Base-by-base conservation (phyloP, 176 grass and related monocot genomes). In the Panicum miliaceum region DNA sequence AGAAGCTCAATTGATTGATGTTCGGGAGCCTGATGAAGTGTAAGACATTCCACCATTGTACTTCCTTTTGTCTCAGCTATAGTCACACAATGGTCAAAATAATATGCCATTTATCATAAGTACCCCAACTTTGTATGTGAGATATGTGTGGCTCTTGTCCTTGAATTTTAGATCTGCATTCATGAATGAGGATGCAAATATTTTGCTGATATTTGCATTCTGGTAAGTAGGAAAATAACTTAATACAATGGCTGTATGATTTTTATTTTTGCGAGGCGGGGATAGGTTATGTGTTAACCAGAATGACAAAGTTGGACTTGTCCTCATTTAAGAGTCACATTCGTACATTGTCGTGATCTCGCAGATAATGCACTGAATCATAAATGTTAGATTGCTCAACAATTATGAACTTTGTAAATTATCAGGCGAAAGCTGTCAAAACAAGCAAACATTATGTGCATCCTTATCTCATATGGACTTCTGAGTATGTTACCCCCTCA, bases 1-100 rank as follows among this genome's bases (percentile, higher is more conserved):
- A 47, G 91, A 94, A 82, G 91, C 86, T 90, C 96, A 98, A 72
- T 73, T 98, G 65, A 95, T 98, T 65, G 96, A 98, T 85, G 93
- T 98, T 41, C 84, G 96, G 68, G 96, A 98, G 88, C 96, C 93
- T 75, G 89, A 98, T 58, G 96, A 98, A 95, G 96, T 94, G 96
- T 98, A 89, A 86, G 89, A 64, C 52, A 15, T 61, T 83, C 67
- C 15, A 7, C 22, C 22, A 67, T 68, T 47, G 16, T 78, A 71
- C n/a, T 16, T 27, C 19, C 16, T 34, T 53, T 59, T 64, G 9
- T 81, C 48, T 68, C 25, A n/a, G 8, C 45, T 69, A 23, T 77
- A 40, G 12, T 70, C 11, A 16, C 50, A 86, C 4, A 59, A 36
- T 72, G 35, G 46, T 29, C 22, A 68, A 48, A 81, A 36, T 65